These are phyloP conservation scores for Penicillium canariense DNA, from an alignment of 495 filamentous ascomycete genomes.

Conservation along the genomic window DNA sequence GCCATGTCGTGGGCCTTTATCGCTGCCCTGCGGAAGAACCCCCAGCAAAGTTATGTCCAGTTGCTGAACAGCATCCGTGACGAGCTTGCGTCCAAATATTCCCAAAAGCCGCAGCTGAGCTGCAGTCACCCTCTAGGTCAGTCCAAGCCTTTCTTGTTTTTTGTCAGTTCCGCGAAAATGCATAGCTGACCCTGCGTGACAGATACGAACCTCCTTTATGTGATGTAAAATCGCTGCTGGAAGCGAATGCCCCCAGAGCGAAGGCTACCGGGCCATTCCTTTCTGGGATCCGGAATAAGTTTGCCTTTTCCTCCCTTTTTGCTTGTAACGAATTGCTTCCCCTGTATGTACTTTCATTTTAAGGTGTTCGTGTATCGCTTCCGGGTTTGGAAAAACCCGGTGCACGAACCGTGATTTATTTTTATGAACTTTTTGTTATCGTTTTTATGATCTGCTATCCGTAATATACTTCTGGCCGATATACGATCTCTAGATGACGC, in stretches of 20 bases:
- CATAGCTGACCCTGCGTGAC: conserved; percentile 14
- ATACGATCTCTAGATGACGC: background rate
- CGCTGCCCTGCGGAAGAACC: conserved; percentile 89
- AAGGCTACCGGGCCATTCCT: background rate
- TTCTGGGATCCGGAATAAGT: background rate
- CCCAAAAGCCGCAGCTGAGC: conserved; percentile 94
- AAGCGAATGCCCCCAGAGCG: background rate
- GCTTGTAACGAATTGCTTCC: conserved; percentile 12
- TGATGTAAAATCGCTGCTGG: conserved; percentile 49
- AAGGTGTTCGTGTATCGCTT: conserved; percentile 17
- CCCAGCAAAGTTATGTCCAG: conserved; percentile 96
- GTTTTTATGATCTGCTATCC: background rate
- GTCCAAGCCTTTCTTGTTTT: conserved; percentile 10
- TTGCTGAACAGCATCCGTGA: conserved; percentile 93
- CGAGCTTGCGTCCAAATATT: conserved; percentile 83
- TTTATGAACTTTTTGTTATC: conserved; percentile 12
- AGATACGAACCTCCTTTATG: conserved; percentile 65
- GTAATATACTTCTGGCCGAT: background rate
- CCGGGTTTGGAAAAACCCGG: conserved; percentile 10
- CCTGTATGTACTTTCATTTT: conserved; percentile 25
- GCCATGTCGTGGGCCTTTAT: conserved; percentile 99
- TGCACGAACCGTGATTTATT: conserved; percentile 20
- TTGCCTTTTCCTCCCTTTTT: conserved; percentile 8
- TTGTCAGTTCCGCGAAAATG: conserved; percentile 1
- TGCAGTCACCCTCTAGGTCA: conserved; percentile 95